phyloP scores from a whole-genome alignment of 257 asterid genomes.

The Datura wrightii region DNA sequence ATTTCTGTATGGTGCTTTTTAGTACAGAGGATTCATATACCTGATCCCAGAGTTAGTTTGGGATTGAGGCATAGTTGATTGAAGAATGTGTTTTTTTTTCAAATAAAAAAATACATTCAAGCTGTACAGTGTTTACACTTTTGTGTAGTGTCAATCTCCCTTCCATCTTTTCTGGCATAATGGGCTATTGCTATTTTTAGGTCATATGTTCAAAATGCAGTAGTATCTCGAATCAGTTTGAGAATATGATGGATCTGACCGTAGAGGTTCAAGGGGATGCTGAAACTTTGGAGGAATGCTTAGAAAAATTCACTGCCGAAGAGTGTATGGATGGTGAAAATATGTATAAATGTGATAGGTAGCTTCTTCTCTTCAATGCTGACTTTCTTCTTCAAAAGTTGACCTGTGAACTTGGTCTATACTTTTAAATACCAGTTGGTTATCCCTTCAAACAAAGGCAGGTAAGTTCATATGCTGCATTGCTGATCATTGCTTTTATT shows the following conservation, averaged over 20 bases:
- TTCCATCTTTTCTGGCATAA: background rate
- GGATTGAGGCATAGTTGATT: background rate
- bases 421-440: conserved; percentile 1
- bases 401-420: background rate
- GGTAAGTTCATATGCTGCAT: background rate
- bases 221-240: conserved; percentile 81
- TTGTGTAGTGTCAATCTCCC: conserved; percentile 17
- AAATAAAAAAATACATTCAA: background rate
- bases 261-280: conserved; percentile 96
- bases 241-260: conserved; percentile 98
- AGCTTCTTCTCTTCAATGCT: conserved; percentile 32
- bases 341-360: conserved; percentile 97
- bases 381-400: background rate
- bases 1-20: background rate
- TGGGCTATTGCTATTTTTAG: conserved; percentile 46
- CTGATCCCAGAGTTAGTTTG: background rate
- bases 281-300: conserved; percentile 90
- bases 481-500: background rate
- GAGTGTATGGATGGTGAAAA: conserved; percentile 96
- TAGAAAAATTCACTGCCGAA: conserved; percentile 87
- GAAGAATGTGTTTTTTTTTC: background rate
- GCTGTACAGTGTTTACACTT: background rate
- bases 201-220: conserved; percentile 84
- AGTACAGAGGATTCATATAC: background rate
- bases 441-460: background rate